Evolutionary conservation across 169 alveolate species (phyloP).

Genomic region (Cryptosporidium parvum): DNA sequence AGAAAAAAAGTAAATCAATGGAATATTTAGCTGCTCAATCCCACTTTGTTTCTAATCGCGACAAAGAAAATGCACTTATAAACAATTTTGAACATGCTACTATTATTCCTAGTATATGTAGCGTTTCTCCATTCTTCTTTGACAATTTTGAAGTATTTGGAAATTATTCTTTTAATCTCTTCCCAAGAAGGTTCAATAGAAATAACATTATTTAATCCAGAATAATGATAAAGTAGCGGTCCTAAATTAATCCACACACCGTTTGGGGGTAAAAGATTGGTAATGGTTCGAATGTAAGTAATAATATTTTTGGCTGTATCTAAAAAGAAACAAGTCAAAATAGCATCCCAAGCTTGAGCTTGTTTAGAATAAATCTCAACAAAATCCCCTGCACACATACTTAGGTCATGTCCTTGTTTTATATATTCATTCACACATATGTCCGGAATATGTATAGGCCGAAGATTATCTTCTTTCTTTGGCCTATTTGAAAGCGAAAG

Average conservation of each 20-base stretch:
- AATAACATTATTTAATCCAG: slow-evolving; percentile 90
- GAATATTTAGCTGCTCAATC: background rate
- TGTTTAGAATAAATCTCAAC: slow-evolving; percentile 87
- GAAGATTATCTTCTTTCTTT: slow-evolving; percentile 89
- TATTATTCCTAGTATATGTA: slow-evolving; percentile 87
- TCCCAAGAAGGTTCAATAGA: slow-evolving; percentile 96
- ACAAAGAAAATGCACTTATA: slow-evolving; percentile 91
- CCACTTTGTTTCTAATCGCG: slow-evolving; percentile 84
- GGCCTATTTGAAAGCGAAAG: slow-evolving; percentile 85
- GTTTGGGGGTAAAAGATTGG: slow-evolving; percentile 88
- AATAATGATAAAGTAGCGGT: slow-evolving; percentile 96
- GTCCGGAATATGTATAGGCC: slow-evolving; percentile 92
- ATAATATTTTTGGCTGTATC: slow-evolving; percentile 98
- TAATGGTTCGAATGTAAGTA: slow-evolving; percentile 94
- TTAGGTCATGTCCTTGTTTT: slow-evolving; percentile 86
- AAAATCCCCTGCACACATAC: slow-evolving; percentile 98
- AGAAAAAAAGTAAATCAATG: background rate
- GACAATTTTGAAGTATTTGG: slow-evolving; percentile 86
- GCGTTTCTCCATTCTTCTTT: slow-evolving; percentile 88
- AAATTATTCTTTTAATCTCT: slow-evolving; percentile 84
- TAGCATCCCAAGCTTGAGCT: slow-evolving; percentile 91
- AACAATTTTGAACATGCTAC: slow-evolving; percentile 91
- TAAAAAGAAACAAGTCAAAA: slow-evolving; percentile 95
- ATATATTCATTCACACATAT: slow-evolving; percentile 87
- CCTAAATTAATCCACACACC: slow-evolving; percentile 98